Percentiles rank a stretch among this genome's conserved stretches.
Evolutionary conservation across 768 basidiomycete species (phyloP).

Genomic region (Dendrothele bispora): DNA sequence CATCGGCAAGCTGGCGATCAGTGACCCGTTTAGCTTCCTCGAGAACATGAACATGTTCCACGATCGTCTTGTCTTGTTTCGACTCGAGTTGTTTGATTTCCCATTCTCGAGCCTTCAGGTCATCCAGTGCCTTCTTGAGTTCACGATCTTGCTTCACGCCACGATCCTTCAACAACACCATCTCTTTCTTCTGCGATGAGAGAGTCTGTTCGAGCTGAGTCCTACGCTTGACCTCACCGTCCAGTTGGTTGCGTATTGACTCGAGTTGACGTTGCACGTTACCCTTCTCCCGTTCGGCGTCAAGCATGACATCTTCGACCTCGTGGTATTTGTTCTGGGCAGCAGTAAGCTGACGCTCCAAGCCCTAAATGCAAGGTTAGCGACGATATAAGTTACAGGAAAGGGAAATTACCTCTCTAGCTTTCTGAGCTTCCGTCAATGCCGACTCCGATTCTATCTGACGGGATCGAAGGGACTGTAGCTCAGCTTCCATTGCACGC

Average conservation of each 20-base stretch:
- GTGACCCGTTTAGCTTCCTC: conserved; percentile 96
- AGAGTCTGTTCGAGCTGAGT: conserved; percentile 70
- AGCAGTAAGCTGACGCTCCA: conserved; percentile 74
- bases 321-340: conserved; percentile 78
- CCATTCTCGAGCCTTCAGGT: conserved; percentile 80
- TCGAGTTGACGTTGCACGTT: conserved; percentile 68
- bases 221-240: conserved; percentile 70
- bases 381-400: background rate
- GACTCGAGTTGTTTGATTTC: conserved; percentile 85
- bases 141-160: conserved; percentile 76
- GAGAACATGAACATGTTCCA: conserved; percentile 95
- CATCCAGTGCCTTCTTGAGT: conserved; percentile 75
- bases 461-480: conserved; percentile 65
- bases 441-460: conserved; percentile 68
- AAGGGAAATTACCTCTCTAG: conserved; percentile 66
- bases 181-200: conserved; percentile 67
- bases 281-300: conserved; percentile 71
- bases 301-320: conserved; percentile 85
- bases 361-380: conserved; percentile 41
- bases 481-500: conserved; percentile 67
- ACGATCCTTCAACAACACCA: conserved; percentile 64
- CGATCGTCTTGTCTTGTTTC: conserved; percentile 95
- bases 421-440: conserved; percentile 56
- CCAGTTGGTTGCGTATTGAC: conserved; percentile 66
- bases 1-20: conserved; percentile 84